Conservation (phyloP, 2,329 filamentous ascomycete species). For the Exophiala sideris region DNA sequence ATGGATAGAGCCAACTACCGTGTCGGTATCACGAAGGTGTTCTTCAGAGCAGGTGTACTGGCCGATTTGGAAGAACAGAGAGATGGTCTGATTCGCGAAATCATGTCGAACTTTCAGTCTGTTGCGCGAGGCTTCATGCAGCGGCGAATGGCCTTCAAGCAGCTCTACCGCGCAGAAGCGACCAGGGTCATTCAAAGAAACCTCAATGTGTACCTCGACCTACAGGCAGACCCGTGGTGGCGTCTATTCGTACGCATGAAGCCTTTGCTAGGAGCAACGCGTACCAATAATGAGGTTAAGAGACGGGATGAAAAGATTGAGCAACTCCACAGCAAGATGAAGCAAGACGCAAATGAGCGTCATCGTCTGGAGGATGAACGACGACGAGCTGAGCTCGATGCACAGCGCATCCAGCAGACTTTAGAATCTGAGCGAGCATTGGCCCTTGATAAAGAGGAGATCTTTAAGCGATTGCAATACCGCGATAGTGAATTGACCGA, state of each 20-base stretch:
- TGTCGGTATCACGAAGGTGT: slow-evolving; percentile 94
- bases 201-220: slow-evolving; percentile 83
- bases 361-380: slow-evolving; percentile 87
- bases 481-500: slow-evolving; percentile 91
- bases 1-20: slow-evolving; percentile 85
- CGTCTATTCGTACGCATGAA: slow-evolving; percentile 92
- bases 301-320: slow-evolving; percentile 91
- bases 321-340: slow-evolving; percentile 79
- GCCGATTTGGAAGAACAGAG: slow-evolving; percentile 95
- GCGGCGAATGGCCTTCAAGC: slow-evolving; percentile 83
- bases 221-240: slow-evolving; percentile 97
- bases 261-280: slow-evolving; percentile 84
- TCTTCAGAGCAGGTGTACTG: slow-evolving; percentile 93
- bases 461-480: slow-evolving; percentile 90
- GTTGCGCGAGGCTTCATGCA: slow-evolving; percentile 86
- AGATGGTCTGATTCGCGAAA: slow-evolving; percentile 86
- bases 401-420: slow-evolving; percentile 86
- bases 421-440: slow-evolving; percentile 94
- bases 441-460: slow-evolving; percentile 96
- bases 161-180: slow-evolving; percentile 89
- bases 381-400: slow-evolving; percentile 78
- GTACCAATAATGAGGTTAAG: slow-evolving; percentile 90
- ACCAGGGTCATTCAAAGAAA: slow-evolving; percentile 93
- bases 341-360: slow-evolving; percentile 68
- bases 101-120: slow-evolving; percentile 91